These are phyloP conservation scores for Tetraselmis chui DNA, from an alignment of 139 green algal genomes.

Conservation along the genomic window DNA sequence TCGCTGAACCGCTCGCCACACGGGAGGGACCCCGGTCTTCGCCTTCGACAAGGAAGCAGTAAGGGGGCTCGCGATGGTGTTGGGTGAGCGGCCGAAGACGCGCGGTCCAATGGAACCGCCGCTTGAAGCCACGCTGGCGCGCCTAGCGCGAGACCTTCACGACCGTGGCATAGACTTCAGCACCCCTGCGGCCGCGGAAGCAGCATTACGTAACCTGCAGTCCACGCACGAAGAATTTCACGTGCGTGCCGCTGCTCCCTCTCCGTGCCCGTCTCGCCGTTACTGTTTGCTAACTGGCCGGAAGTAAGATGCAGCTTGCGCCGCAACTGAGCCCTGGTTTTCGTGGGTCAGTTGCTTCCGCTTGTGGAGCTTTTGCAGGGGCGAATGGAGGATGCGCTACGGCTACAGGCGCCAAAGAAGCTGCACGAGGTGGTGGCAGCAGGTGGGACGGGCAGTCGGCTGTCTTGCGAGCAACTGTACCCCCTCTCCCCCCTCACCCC, in stretches of 20 bases:
- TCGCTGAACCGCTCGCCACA: too few species aligned
- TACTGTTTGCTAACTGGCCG: too few species aligned
- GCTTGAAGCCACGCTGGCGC: background rate
- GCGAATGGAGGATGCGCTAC: background rate
- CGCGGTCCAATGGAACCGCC: background rate
- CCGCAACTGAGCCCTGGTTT: too few species aligned
- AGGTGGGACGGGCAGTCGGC: too few species aligned
- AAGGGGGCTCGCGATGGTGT: too few species aligned
- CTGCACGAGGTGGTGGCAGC: background rate
- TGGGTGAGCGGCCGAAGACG: background rate
- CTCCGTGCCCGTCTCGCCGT: too few species aligned
- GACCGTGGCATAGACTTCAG: background rate
- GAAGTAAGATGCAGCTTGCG: too few species aligned
- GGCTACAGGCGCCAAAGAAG: background rate
- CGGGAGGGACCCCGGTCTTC: too few species aligned
- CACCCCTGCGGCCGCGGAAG: background rate
- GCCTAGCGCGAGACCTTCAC: background rate
- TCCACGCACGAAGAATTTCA: background rate
- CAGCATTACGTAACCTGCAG: background rate
- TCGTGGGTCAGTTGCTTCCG: background rate
- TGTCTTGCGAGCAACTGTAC: too few species aligned
- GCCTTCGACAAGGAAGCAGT: too few species aligned
- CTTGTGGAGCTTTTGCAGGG: background rate
- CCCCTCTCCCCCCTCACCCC: too few species aligned
- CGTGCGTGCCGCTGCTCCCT: background rate